Evolutionary conservation across 164 flowering plant species (phyloP), one percentile per base, ranked within the genome.

Genomic region (Dillenia suffruticosa): DNA sequence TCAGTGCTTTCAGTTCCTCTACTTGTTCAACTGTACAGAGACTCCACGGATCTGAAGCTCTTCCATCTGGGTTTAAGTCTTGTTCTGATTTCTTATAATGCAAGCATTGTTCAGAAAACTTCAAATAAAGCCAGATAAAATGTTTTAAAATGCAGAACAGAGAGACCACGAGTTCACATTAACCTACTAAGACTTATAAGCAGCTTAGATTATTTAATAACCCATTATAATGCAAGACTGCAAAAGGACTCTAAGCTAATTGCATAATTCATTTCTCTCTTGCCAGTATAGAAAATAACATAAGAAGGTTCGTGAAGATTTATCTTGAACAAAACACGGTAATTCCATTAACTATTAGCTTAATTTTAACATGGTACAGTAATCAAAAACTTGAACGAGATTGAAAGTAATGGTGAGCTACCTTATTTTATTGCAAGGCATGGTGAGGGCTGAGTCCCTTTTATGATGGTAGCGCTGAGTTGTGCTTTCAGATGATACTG

Each of bases 51-150:
- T 77, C 60, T 55, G 49, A 53, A 46, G 78, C 72, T 53, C 57
- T 49, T 1, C 80, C 85, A 55, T 78, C 78, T 0, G 72, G 55
- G 17, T 69, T 67, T 44, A 82, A 17, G 45, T 46, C 80, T 63
- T 66, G 58, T 2, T 56, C 44, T 7, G 60, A 49, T 68, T 68
- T 62, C 50, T 68, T 9, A 73, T 70, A 8, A 73, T 56, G 64
- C 84, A 82, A 45, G 85, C 84, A 68, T 74, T 80, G 74, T 77
- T 77, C 32, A 80, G 55, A 52, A 58, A 77, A 67, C 82, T 82
- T 13, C 9, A 50, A 9, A 66, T 8, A 46, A 14, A 26, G 40
- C 40, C 40, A 13, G 26, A 17, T 13, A 51, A 32, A 49, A 15
- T 32, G 32, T 10, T 40, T 14, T 9, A 49, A 12, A 49, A 24